Conservation (phyloP, 139 green algal genomes). For the Chlorella sp. region DNA sequence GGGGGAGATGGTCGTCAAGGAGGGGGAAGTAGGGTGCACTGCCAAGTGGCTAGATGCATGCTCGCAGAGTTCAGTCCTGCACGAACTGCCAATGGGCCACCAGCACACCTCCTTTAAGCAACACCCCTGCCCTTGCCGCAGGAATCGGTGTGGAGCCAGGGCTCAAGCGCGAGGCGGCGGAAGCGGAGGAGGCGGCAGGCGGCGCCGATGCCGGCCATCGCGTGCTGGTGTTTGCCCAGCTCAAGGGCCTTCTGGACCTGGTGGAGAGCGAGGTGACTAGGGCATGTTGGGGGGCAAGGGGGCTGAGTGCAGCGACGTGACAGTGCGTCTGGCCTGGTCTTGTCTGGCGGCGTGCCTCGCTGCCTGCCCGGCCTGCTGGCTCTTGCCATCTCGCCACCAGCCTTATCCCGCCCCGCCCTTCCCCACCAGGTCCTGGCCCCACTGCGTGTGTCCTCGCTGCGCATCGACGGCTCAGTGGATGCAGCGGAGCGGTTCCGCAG, state of each 20-base stretch:
- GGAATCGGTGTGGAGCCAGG: constrained; percentile 63
- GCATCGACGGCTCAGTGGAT: constrained; percentile 93
- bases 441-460: constrained; percentile 80
- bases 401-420: too few species aligned
- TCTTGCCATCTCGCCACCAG: too few species aligned
- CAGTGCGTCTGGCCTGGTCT: too few species aligned
- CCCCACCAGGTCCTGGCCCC: constrained; percentile 65
- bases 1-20: background rate
- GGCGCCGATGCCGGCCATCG: constrained; percentile 66
- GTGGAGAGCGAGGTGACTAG: constrained; percentile 72
- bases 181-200: background rate
- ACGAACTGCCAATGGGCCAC: too few species aligned
- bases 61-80: too few species aligned
- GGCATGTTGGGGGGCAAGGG: constrained; percentile 39
- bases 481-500: constrained; percentile 73
- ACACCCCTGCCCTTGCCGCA: background rate
- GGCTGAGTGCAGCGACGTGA: background rate
- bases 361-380: background rate
- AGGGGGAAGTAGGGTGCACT: background rate
- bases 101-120: too few species aligned
- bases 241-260: constrained; percentile 91
- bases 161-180: background rate
- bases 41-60: too few species aligned
- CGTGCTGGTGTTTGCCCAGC: constrained; percentile 97
- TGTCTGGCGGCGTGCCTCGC: too few species aligned